Evolutionary conservation across 805 yeast genomes (phyloP), one percentile per base, ranked within the genome.

Genomic region (Diddensiella transvaalensis): DNA sequence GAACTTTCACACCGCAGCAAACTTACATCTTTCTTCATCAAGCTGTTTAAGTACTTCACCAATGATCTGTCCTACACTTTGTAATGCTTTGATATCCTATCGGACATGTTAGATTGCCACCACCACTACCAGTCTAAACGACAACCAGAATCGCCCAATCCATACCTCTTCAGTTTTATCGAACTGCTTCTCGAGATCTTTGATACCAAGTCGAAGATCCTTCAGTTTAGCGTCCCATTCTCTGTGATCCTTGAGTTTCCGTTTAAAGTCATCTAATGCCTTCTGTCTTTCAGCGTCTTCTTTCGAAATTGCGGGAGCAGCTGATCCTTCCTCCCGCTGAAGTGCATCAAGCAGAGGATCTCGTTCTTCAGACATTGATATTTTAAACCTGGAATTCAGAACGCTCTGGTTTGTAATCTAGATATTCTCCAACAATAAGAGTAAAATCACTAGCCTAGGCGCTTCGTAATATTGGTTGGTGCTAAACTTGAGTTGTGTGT

Each of bases 41-140:
- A 93, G 75, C 66, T 89, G 96, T 67, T 93, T 93, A 71, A 93
- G 78, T 23, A 93, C 95, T 68, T 93, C 99, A 49, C 99, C 99
- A 57, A 93, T 86, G 63, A 93, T 82, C 69, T 93, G 99, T 2
- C 99, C 99, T 53, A 93, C 96, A 55, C 95, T 84, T 69, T 93
- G 99, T 56, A 93, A 75, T 15, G 98, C 98, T 70, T 89, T 91
- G 67, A 93, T 93, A 61, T 93, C 99, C 62, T 60, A 42, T n/a
- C 6, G 4, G 15, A 44, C 21, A n/a, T 40, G 40, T 42, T 15
- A 13, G 35, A 10, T 43, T 22, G 29, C 29, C 46, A 32, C 32
- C 33, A 30, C 19, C 24, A 22, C 36, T 4, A n/a, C 21, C 10
- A 29, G 13, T 29, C 32, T 29, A 10, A 29, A 10, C 32, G 32